Evolutionary conservation across 1,284 basidiomycete genomes (phyloP), one percentile per base, ranked within the genome.

Genomic region (Cerrena zonata): DNA sequence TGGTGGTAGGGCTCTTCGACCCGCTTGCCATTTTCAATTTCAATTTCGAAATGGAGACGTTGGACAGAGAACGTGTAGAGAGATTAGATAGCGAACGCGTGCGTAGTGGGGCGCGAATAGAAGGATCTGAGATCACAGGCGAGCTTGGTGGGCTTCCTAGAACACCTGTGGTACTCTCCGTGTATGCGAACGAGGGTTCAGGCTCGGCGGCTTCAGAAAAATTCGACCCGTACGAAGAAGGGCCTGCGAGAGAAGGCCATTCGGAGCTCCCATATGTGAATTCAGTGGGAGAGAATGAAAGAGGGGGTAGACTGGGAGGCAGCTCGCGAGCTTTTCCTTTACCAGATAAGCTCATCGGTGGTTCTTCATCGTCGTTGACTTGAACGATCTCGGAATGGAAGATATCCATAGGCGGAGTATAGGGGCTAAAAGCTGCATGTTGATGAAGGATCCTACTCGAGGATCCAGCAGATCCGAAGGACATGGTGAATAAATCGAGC

Each of bases 251-350:
- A 3, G 65, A 56, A 10, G 75, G 67, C 72, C 76, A 79, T 53
- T 68, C 67, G 43, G 72, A 59, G 46, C 69, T 64, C 37, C 62
- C 66, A 56, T 72, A 77, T 40, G 68, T 69, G 54, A 84, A 71
- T 46, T 71, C 69, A 30, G 82, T 69, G 36, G 77, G 71, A 43
- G 76, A 71, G 60, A 88, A 80, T 27, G 73, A 70, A 54, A 87
- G 69, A 53, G 84, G 82, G 50, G 84, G 81, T 51, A 86, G 72
- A 58, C 72, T 72, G 52, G 84, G 81, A 38, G 82, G 76, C 26
- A 66, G 63, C 55, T 84, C 84, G 60, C 66, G 78, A 52, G 67
- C 76, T 63, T 86, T 87, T 53, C 81, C 84, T 55, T 70, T 70
- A 38, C 57, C 61, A 26, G 21, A 42, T n/a, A 13, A 22, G 24